Conservation (phyloP, 1,284 basidiomycete genomes). For the Cryptococcus sp. region DNA sequence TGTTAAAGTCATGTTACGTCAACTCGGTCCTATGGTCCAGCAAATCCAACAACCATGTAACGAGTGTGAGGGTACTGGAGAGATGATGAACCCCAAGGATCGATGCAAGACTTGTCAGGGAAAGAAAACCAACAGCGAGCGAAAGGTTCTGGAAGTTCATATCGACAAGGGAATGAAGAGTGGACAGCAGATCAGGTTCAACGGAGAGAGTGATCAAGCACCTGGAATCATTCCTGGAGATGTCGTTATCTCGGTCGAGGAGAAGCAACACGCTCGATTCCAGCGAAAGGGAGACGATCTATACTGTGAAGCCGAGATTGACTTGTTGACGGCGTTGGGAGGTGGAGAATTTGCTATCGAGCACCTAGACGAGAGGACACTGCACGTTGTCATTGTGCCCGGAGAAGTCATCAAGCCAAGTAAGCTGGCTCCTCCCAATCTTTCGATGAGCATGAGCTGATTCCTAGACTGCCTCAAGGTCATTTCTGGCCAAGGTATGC, state of each 20-base stretch:
- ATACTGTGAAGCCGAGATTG: constrained; percentile 79
- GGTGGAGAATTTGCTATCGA: constrained; percentile 88
- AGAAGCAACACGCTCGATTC: constrained; percentile 88
- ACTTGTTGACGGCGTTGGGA: constrained; percentile 87
- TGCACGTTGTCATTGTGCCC: constrained; percentile 78
- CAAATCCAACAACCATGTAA: constrained; percentile 95
- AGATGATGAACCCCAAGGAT: constrained; percentile 92
- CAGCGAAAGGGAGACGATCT: constrained; percentile 92
- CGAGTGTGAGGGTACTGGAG: constrained; percentile 87
- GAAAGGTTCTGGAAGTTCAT: constrained; percentile 97
- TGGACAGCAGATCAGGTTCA: constrained; percentile 92
- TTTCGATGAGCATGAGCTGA: constrained; percentile 2
- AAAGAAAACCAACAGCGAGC: constrained; percentile 91
- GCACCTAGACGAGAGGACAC: constrained; percentile 88
- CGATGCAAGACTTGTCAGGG: constrained; percentile 90
- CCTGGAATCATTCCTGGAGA: constrained; percentile 89
- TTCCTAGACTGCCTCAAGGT: constrained; percentile 79
- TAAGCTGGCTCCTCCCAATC: constrained; percentile 40
- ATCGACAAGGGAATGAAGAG: constrained; percentile 99
- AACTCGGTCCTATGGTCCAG: constrained; percentile 97
- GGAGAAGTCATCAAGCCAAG: constrained; percentile 95
- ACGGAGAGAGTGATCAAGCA: constrained; percentile 94
- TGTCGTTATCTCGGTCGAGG: constrained; percentile 95
- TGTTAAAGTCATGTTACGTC: constrained; percentile 84
- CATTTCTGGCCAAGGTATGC: constrained; percentile 95